These are phyloP conservation scores for Yamadazyma atmosphaerica DNA, from an alignment of 1,139 yeast genomes.

Conservation along the genomic window DNA sequence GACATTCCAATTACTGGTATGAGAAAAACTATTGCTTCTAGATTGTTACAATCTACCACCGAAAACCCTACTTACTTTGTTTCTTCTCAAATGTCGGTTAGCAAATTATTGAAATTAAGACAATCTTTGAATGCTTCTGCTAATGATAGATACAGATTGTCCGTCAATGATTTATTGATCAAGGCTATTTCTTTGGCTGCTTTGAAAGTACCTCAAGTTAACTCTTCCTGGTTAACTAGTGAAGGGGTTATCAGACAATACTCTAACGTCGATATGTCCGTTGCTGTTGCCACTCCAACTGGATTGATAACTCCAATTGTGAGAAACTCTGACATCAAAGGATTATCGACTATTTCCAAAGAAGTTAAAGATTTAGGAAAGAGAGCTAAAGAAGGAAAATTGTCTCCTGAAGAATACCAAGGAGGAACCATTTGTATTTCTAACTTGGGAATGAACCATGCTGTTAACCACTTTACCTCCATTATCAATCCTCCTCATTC, in stretches of 20 bases:
- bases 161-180: conserved; percentile 91
- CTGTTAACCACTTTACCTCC: conserved; percentile 90
- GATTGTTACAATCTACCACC: conserved; percentile 84
- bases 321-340: conserved; percentile 82
- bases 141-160: conserved; percentile 85
- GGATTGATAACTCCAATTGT: conserved; percentile 97
- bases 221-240: conserved; percentile 89
- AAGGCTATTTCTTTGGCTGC: conserved; percentile 94
- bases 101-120: conserved; percentile 89
- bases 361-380: conserved; percentile 92
- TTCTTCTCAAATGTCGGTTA: conserved; percentile 80
- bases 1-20: conserved; percentile 87
- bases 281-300: conserved; percentile 97
- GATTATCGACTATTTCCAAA: conserved; percentile 75
- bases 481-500: conserved; percentile 98
- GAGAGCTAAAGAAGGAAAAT: conserved; percentile 93
- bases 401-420: conserved; percentile 94
- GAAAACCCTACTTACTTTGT: conserved; percentile 91
- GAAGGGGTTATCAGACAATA: conserved; percentile 92
- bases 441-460: conserved; percentile 97
- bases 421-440: conserved; percentile 99
- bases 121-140: conserved; percentile 83
- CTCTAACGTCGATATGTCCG: conserved; percentile 91
- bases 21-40: conserved; percentile 92
- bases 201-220: conserved; percentile 87